Evolutionary conservation across 2,329 filamentous ascomycete genomes (phyloP).

Genomic region (Xylariaceae sp.): DNA sequence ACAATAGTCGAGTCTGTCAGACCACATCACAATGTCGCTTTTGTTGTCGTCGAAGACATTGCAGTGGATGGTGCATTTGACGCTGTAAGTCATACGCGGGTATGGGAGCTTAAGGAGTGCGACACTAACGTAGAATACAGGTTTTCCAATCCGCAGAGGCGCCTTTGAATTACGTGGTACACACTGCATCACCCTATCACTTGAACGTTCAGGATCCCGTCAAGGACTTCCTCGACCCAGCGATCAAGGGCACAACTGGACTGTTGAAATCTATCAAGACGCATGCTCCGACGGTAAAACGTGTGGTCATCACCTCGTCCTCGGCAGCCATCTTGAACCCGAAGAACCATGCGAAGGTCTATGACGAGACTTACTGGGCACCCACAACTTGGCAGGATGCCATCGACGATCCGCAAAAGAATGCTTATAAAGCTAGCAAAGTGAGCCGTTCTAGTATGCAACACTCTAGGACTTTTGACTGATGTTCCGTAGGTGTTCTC

Average conservation of each 20-base stretch:
- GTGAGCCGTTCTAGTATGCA: constrained; percentile 38
- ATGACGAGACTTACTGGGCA: constrained; percentile 41
- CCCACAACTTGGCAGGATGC: constrained; percentile 38
- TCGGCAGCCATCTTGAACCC: constrained; percentile 44
- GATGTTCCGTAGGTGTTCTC: constrained; percentile 53
- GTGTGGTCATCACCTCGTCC: constrained; percentile 56
- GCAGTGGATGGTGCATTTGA: constrained; percentile 68
- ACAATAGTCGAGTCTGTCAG: constrained; percentile 41
- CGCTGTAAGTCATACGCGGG: constrained; percentile 33
- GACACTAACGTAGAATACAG: constrained; percentile 16
- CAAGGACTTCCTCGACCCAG: constrained; percentile 52
- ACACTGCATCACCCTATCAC: constrained; percentile 74
- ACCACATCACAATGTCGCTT: constrained; percentile 34
- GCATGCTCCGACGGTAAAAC: constrained; percentile 53
- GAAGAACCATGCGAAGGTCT: constrained; percentile 34
- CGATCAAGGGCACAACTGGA: constrained; percentile 50
- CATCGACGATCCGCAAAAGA: constrained; percentile 21
- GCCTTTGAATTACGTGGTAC: constrained; percentile 70
- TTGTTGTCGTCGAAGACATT: constrained; percentile 68
- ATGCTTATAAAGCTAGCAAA: constrained; percentile 43
- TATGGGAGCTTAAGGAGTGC: background rate
- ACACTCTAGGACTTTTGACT: constrained; percentile 5
- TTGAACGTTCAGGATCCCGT: constrained; percentile 55
- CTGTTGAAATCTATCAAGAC: constrained; percentile 48
- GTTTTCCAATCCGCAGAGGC: constrained; percentile 37